These are phyloP conservation scores for Boletus patriciae DNA, from an alignment of 768 basidiomycete species.

Conservation along the genomic window DNA sequence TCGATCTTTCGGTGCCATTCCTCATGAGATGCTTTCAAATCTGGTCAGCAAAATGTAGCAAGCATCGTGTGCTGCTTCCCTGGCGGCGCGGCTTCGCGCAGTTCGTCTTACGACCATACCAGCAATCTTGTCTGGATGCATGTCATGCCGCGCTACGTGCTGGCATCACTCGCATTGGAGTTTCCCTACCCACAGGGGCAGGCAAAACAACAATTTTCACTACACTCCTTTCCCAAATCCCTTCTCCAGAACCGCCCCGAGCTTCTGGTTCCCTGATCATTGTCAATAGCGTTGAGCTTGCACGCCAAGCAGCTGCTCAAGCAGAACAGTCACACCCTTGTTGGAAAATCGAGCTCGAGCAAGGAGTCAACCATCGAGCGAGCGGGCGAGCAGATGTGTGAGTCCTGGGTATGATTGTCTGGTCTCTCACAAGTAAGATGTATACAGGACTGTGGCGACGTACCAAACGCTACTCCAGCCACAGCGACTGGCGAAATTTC, in stretches of 20 bases:
- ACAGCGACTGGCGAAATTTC: conserved; percentile 71
- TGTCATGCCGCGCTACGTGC: conserved; percentile 68
- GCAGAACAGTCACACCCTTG: conserved; percentile 64
- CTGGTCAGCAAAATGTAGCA: conserved; percentile 1
- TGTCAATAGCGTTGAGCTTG: conserved; percentile 89
- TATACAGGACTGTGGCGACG: conserved; percentile 75
- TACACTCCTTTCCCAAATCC: conserved; percentile 67
- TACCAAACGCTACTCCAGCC: conserved; percentile 78
- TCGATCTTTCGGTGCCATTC: background rate
- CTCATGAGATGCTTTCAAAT: conserved; percentile 15
- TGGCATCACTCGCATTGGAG: conserved; percentile 76
- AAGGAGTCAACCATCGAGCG: conserved; percentile 72
- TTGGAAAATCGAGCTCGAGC: conserved; percentile 89
- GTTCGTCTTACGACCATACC: conserved; percentile 76
- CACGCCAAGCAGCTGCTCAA: conserved; percentile 79
- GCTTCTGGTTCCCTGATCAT: conserved; percentile 73
- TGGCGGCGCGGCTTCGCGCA: conserved; percentile 11
- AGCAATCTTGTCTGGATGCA: conserved; percentile 74
- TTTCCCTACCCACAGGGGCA: conserved; percentile 82
- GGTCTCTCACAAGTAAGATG: background rate
- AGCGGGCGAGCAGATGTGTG: conserved; percentile 85
- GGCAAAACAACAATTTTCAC: conserved; percentile 94
- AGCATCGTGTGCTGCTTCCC: background rate
- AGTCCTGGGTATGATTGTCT: conserved; percentile 3
- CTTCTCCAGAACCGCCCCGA: conserved; percentile 40